Evolutionary conservation across 2,329 filamentous ascomycete species (phyloP), one percentile per base, ranked within the genome.

Genomic region (Colletotrichum trifolii): DNA sequence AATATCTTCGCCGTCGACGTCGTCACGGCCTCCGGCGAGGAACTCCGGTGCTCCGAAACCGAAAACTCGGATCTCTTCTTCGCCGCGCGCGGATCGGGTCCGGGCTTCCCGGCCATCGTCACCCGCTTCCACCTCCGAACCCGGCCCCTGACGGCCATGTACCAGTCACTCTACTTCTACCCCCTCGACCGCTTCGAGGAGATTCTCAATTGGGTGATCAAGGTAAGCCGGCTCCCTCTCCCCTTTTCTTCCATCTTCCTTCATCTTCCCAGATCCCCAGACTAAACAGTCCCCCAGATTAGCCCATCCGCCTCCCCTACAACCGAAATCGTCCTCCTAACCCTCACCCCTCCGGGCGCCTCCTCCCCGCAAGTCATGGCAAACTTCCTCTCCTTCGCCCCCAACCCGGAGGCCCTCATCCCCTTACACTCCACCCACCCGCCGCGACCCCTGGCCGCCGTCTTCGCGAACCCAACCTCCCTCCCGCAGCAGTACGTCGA

Each of bases 1-100:
- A 81, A 83, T 54, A 78, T 81, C 1, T 72, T 87, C 7, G 76
- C 81, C 39, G 79, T 77, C 69, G 76, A 83, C 15, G 78, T 82
- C 8, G 73, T 87, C 11, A 82, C 81, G 11, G 81, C 78, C 1
- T 70, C 73, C 25, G 85, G 85, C 1, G 60, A 75, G 17, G 72
- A 81, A 36, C 68, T 85, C 1, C 79, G 74, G 4, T 84, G 83
- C 3, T 81, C 78, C 43, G 76, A 73, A 3, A 72, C 76, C 2
- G 69, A 81, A 38, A 82, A 87, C 64, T 64, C 78, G 0, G 85
- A 88, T 58, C 77, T 89, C 1, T 87, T 84, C 73, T 89, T 84
- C 85, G 86, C 85, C 4, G 74, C 87, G 13, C 78, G 79, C 60
- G 84, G 85, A 17, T 84, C 85, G 9, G 85, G 85, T 1, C 82